Evolutionary conservation across 1,139 yeast species (phyloP), one percentile per base, ranked within the genome.

Genomic region (Wickerhamomyces sp.): DNA sequence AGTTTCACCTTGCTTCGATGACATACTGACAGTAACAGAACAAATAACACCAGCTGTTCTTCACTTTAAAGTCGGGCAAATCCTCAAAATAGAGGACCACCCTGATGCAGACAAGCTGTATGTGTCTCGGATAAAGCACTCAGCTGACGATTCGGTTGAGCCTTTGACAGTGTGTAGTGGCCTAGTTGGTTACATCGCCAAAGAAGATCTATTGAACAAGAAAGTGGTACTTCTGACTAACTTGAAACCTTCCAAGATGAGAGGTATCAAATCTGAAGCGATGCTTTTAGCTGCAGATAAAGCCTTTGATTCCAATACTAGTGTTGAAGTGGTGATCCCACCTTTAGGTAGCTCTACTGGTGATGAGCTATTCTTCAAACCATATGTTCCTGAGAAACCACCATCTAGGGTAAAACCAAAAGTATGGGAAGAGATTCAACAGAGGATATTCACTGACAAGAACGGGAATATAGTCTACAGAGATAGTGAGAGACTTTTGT

Each of bases 181-280:
- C 19, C 60, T 79, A 23, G 82, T 75, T 30, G 70, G 69, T 31
- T 64, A 64, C 43, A 53, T 77, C 20, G 66, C 78, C 4, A 52
- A 61, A 29, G 74, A 68, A 32, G 62, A 68, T 12, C 57, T 79
- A 63, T 64, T 68, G 37, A 61, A 68, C 42, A 59, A 71, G 37
- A 61, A 57, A 40, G 79, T 78, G 10, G 72, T 78, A 3, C 56
- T 75, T 13, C 64, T 79, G 35, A 75, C 75, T 28, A 79, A 79
- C 58, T 62, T 79, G 52, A 79, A 79, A 55, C 79, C 82, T 7
- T 74, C 76, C 4, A 74, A 78, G 45, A 75, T 79, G 79, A 66
- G 87, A 56, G 83, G 83, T 4, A 64, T 70, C 14, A 53, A 47
- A 34, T 74, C 81, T 0, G 70, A 72, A 40, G 83, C 78, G 1